Evolutionary conservation across 495 filamentous ascomycete genomes (phyloP), one percentile per base, ranked within the genome.

Genomic region (Podospora bellae-mahoneyi): DNA sequence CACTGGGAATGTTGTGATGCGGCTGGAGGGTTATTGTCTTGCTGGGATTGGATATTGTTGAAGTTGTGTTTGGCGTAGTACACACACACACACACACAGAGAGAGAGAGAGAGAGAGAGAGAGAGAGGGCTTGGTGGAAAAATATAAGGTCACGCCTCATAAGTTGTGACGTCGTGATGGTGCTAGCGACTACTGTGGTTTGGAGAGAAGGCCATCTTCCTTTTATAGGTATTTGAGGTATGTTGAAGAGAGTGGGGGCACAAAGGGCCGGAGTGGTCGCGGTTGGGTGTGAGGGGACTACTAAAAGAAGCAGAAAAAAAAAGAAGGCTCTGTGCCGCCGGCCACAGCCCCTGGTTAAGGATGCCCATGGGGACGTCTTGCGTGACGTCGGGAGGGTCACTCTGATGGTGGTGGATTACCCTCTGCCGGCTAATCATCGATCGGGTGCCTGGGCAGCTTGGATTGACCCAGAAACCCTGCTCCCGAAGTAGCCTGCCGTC

Each of bases 231-330:
- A 20, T 23, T 69, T 20, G 66, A 58, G 39, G 7, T 5, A 32
- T 68, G 68, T 26, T 62, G 67, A 39, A 72, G 55, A 30, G 72
- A 28, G 30, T 66, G 39, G 70, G 20, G 68, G 18, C 61, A 59
- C 61, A 71, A 56, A 27, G 66, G 16, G 19, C 67, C 63, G 18
- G 64, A 57, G 18, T 67, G 20, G 48, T 62, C 34, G 60, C 54
- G 54, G 66, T 34, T 59, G 70, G 68, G 68, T 26, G 69, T 62
- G 56, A 18, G 27, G 16, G 54, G 68, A 20, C 64, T 70, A 64
- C 66, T 68, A 66, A 69, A 71, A 69, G 27, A 26, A 68, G 20
- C 66, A 64, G 59, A 6, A 61, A 32, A 27, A 32, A 60, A 20
- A 9, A 32, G 23, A 62, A 62, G 28, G 18, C 39, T n/a, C 71